Evolutionary conservation across 2,329 filamentous ascomycete species (phyloP).

Genomic region (Mycosphaerella sp.): DNA sequence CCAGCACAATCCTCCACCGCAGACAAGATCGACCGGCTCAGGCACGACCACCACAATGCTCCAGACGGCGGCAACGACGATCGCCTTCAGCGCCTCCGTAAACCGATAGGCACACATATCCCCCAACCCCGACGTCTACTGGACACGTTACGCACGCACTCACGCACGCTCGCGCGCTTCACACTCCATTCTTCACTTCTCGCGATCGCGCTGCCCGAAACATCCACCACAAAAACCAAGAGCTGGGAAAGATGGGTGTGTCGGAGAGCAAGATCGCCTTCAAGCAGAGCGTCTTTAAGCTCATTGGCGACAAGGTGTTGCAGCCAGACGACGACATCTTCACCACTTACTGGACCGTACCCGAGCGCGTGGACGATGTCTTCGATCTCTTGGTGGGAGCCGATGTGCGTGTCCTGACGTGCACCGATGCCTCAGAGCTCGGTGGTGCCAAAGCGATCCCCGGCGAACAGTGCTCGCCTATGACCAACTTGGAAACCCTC

Average conservation of each 20-base stretch:
- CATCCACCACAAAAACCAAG: background rate
- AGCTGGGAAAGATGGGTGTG: slow-evolving; percentile 64
- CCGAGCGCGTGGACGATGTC: slow-evolving; percentile 90
- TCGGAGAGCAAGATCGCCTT: slow-evolving; percentile 99
- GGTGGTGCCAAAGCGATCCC: slow-evolving; percentile 1
- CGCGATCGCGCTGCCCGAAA: background rate
- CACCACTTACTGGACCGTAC: slow-evolving; percentile 82
- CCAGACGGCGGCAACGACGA: too few species aligned
- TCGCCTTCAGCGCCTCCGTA: too few species aligned
- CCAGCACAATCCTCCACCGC: too few species aligned
- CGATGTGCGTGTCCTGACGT: slow-evolving; percentile 33
- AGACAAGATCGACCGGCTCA: too few species aligned
- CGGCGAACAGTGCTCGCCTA: slow-evolving; percentile 18
- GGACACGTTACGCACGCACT: background rate
- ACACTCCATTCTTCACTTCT: background rate
- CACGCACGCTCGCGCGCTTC: background rate
- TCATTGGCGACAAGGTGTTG: slow-evolving; percentile 87
- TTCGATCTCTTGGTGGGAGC: slow-evolving; percentile 88
- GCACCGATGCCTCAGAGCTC: slow-evolving; percentile 30
- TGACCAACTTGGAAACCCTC: slow-evolving; percentile 32
- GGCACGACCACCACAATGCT: too few species aligned
- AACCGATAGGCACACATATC: too few species aligned
- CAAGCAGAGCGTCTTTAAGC: slow-evolving; percentile 94
- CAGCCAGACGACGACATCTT: slow-evolving; percentile 85
- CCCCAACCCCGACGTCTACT: background rate